Conservation (phyloP, 495 filamentous ascomycete genomes). For the Pseudotulostoma volvatum region DNA sequence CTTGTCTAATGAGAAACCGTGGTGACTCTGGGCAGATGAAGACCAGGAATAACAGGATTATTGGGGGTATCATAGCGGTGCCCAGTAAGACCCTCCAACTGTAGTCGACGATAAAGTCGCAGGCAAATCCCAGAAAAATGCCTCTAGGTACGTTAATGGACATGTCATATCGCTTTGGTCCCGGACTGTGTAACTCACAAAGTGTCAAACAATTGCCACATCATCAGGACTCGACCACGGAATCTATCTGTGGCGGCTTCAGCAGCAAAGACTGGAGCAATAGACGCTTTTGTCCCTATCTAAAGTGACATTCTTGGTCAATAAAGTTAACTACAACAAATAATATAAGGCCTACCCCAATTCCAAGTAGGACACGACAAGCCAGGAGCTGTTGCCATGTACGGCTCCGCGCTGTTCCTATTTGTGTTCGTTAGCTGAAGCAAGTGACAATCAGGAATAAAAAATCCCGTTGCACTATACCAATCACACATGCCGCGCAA, state of each 20-base stretch:
- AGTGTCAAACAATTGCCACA: slow-evolving; percentile 62
- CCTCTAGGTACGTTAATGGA: too few species aligned
- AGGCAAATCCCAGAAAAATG: slow-evolving; percentile 46
- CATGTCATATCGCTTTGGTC: slow-evolving; percentile 9
- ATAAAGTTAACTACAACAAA: too few species aligned
- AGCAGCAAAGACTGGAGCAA: slow-evolving; percentile 51
- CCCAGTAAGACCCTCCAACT: slow-evolving; percentile 56
- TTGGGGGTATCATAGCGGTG: slow-evolving; percentile 52
- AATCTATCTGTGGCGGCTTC: slow-evolving; percentile 52
- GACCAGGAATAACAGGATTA: slow-evolving; percentile 43
- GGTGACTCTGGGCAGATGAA: slow-evolving; percentile 62
- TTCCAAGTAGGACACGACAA: slow-evolving; percentile 45
- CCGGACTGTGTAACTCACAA: slow-evolving; percentile 17
- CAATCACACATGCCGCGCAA: slow-evolving; percentile 43
- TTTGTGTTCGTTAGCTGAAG: too few species aligned
- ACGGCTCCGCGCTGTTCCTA: slow-evolving; percentile 38
- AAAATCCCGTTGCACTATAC: too few species aligned
- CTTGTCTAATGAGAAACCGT: slow-evolving; percentile 42
- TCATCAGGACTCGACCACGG: slow-evolving; percentile 55
- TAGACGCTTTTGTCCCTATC: slow-evolving; percentile 38
- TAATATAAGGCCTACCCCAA: slow-evolving; percentile 37
- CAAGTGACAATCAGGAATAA: too few species aligned
- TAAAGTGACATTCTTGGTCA: too few species aligned
- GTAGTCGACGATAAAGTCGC: slow-evolving; percentile 28
- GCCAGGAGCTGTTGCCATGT: slow-evolving; percentile 41